Conservation (phyloP, 2,329 filamentous ascomycete genomes). For the Fusarium zealandicum region DNA sequence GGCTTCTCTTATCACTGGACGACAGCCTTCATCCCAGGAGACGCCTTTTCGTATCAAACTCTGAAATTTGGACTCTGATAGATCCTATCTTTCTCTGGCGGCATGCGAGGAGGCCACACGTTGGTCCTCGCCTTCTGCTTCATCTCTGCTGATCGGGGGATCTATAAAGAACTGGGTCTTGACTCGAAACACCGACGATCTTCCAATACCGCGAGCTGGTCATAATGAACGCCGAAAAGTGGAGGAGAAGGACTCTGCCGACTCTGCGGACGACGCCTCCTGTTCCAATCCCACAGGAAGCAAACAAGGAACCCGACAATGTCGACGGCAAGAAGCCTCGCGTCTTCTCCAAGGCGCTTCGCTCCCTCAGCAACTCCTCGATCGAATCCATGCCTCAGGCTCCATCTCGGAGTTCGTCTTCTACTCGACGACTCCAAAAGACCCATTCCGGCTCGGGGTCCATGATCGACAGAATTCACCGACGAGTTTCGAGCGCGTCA, state of each 20-base stretch:
- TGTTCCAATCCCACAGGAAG: slow-evolving; percentile 30
- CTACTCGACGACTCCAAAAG: slow-evolving; percentile 49
- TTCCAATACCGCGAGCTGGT: neutral
- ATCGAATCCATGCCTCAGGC: slow-evolving; percentile 49
- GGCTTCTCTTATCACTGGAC: slow-evolving; percentile 15
- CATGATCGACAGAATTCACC: slow-evolving; percentile 52
- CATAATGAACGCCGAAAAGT: slow-evolving; percentile 46
- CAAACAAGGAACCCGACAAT: slow-evolving; percentile 33
- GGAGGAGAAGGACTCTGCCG: slow-evolving; percentile 47
- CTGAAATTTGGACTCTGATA: slow-evolving; percentile 19
- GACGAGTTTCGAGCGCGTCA: slow-evolving; percentile 50
- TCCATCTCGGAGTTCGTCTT: slow-evolving; percentile 44
- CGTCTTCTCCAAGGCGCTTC: slow-evolving; percentile 48
- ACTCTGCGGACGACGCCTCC: slow-evolving; percentile 39
- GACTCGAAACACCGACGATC: slow-evolving; percentile 7
- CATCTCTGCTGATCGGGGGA: slow-evolving; percentile 11
- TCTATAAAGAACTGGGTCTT: slow-evolving; percentile 4
- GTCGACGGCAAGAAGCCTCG: slow-evolving; percentile 47
- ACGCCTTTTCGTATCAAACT: slow-evolving; percentile 19
- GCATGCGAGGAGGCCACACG: slow-evolving; percentile 28
- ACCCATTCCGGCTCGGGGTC: slow-evolving; percentile 49
- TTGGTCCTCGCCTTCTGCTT: slow-evolving; percentile 19
- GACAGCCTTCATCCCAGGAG: slow-evolving; percentile 12
- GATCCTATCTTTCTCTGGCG: slow-evolving; percentile 16
- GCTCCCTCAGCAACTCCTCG: slow-evolving; percentile 51